Evolutionary conservation across 1,284 basidiomycete genomes (phyloP).

Genomic region (Coriolopsis trogii): DNA sequence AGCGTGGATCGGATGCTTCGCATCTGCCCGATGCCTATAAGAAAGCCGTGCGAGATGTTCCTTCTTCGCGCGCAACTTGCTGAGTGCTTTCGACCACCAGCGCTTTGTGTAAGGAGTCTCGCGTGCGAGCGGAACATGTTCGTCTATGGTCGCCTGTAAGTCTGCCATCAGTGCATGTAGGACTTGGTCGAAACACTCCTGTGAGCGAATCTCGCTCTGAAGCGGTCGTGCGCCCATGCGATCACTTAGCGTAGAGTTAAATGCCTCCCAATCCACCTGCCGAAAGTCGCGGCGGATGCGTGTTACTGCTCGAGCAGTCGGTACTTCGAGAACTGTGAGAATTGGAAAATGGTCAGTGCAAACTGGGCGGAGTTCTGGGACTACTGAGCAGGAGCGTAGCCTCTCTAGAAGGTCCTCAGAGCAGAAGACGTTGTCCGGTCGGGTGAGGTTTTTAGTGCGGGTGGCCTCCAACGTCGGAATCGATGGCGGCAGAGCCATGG

Average conservation of each 20-base stretch:
- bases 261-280: constrained; percentile 28
- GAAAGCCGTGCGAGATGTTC: constrained; percentile 33
- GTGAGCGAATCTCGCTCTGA: not conserved
- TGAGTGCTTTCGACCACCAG: constrained; percentile 34
- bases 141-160: constrained; percentile 22
- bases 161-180: constrained; percentile 18
- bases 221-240: not conserved
- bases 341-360: constrained; percentile 36
- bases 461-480: constrained; percentile 34
- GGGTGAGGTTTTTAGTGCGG: constrained; percentile 32
- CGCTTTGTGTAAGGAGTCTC: constrained; percentile 30
- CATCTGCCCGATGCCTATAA: constrained; percentile 36
- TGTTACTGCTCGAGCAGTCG: not conserved
- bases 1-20: constrained; percentile 29
- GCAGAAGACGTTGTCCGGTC: constrained; percentile 40
- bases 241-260: constrained; percentile 16
- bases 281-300: constrained; percentile 25
- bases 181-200: constrained; percentile 10
- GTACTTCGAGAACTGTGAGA: constrained; percentile 13
- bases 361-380: constrained; percentile 14
- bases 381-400: constrained; percentile 25
- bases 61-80: constrained; percentile 4
- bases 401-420: constrained; percentile 9
- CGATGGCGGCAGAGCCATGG: constrained; percentile 31
- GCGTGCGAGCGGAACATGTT: constrained; percentile 26